Evolutionary conservation across 345 rosid genomes (phyloP).

Genomic region (Viola odorata): DNA sequence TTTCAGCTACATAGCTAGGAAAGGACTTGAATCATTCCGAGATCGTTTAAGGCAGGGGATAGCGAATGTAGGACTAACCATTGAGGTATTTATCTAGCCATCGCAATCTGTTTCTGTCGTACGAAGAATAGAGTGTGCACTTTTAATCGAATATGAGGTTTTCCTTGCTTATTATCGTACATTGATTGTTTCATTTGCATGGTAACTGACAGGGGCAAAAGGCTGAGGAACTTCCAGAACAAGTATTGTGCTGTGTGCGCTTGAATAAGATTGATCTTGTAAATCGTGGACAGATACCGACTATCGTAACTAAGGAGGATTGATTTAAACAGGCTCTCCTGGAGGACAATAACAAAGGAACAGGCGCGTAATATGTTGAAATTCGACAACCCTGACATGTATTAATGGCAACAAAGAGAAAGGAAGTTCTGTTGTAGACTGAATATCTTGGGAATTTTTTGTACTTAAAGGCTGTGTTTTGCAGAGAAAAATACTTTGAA

Average conservation of each 20-base stretch:
- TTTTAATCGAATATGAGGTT: too few species aligned
- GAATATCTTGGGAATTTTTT: neutral
- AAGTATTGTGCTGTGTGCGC: constrained; percentile 64
- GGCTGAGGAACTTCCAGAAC: constrained; percentile 82
- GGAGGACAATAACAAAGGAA: neutral
- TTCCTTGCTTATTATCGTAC: too few species aligned
- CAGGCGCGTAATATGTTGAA: constrained; percentile 1
- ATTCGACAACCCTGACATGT: neutral
- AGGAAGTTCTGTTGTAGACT: neutral
- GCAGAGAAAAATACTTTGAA: too few species aligned
- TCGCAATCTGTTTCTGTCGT: neutral
- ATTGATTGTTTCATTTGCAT: neutral
- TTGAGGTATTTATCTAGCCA: constrained; percentile 48
- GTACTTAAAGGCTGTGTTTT: neutral
- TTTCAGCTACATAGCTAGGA: constrained; percentile 82
- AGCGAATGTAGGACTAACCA: constrained; percentile 66
- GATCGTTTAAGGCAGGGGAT: constrained; percentile 53
- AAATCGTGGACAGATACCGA: constrained; percentile 69
- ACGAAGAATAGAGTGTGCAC: neutral
- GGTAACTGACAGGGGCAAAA: constrained; percentile 53
- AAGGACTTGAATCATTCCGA: constrained; percentile 82
- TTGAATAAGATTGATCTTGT: constrained; percentile 65
- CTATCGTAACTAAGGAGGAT: constrained; percentile 36
- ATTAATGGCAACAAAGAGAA: neutral
- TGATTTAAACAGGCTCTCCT: constrained; percentile 7